Evolutionary conservation across 2,329 filamentous ascomycete genomes (phyloP), one percentile per base, ranked within the genome.

Genomic region (Paramyrothecium sp.): DNA sequence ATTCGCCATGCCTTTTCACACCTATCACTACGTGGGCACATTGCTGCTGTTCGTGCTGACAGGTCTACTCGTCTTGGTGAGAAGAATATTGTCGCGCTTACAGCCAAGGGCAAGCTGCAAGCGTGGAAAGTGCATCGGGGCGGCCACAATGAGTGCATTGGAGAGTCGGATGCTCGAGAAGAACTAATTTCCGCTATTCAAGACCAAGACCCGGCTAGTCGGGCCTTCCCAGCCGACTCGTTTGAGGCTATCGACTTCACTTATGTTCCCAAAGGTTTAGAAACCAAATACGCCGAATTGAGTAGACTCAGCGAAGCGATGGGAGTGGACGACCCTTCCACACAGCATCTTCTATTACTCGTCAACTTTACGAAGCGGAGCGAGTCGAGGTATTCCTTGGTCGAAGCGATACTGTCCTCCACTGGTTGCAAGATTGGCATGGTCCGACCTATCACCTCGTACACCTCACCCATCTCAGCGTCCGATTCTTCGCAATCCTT

Each of bases 121-220:
- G 83, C 89, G 8, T 99, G 95, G 95, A 90, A 89, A 68, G 82
- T 97, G 48, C 92, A 94, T 67, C 91, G 94, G 71, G 91, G 90
- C 59, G 93, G 93, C 34, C 91, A 93, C 63, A 88, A 92, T 68
- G 86, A 90, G 48, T 81, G 91, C 51, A 83, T 89, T 51, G 83
- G 83, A 23, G 91, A 94, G 60, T 79, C 88, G 21, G 90, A 96
- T 70, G 79, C 87, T 57, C 85, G 87, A 56, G 85, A 87, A 21
- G 74, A 82, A 3, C 80, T 97, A 38, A 69, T 88, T 17, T 72
- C 79, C 2, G 85, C 87, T 33, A 75, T 96, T 19, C 82, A 84
- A 54, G 76, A 82, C 44, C 74, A 80, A 12, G 81, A 83, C 49
- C 76, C 81, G 1, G 71, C 78, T 49, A 73, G 77, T 53, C 77